Evolutionary conservation across 2,329 filamentous ascomycete species (phyloP).

Genomic region (Penicillium sp.): DNA sequence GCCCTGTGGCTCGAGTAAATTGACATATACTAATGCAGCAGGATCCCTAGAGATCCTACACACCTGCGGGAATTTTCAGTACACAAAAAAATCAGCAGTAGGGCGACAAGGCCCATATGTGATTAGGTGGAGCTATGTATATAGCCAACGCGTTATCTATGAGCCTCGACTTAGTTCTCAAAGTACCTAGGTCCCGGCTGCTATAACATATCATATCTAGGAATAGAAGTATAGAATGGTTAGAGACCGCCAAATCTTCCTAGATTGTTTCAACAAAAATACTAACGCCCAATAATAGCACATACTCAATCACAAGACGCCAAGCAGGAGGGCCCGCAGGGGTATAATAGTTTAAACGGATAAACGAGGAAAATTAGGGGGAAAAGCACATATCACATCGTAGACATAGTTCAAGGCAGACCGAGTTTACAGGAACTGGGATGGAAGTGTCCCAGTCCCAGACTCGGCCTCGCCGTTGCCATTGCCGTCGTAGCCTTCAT

Average conservation of each 20-base stretch:
- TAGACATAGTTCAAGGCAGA: background rate
- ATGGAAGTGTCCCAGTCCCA: conserved; percentile 16
- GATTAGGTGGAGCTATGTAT: too few species aligned
- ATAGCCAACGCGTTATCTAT: too few species aligned
- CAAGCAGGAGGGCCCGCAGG: conserved; percentile 12
- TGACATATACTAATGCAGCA: too few species aligned
- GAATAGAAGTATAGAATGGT: background rate
- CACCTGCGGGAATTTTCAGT: too few species aligned
- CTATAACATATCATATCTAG: background rate
- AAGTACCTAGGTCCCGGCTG: too few species aligned
- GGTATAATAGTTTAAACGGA: conserved; percentile 19
- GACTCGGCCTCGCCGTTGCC: conserved; percentile 19
- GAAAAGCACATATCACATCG: conserved; percentile 5
- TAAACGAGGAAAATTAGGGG: background rate
- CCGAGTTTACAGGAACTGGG: conserved; percentile 27
- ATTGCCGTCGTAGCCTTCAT: conserved; percentile 39
- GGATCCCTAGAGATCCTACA: too few species aligned
- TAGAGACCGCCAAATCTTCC: background rate
- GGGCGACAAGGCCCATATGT: too few species aligned
- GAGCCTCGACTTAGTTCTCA: too few species aligned
- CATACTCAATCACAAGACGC: conserved; percentile 2
- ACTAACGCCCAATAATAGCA: conserved; percentile 9
- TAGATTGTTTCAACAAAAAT: conserved; percentile 14
- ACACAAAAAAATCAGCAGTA: too few species aligned
- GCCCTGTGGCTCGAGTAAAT: too few species aligned